These are phyloP conservation scores for Bretschneidera sinensis DNA, from an alignment of 345 rosid genomes.

Conservation along the genomic window DNA sequence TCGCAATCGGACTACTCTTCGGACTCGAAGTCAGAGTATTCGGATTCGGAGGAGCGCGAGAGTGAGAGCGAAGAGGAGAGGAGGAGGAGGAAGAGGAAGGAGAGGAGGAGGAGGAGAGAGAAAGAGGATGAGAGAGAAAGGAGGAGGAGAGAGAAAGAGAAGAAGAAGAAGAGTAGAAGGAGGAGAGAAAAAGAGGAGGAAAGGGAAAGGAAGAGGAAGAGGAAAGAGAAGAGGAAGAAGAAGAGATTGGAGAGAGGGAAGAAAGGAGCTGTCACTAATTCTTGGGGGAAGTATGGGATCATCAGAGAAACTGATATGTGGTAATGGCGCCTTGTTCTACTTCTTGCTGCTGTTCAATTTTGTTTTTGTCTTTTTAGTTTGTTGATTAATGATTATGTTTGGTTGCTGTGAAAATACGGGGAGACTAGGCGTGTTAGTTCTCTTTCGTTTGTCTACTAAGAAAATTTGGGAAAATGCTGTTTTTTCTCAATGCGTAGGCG, in stretches of 20 bases:
- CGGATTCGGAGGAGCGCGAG: constrained; percentile 41
- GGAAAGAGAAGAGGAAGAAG: constrained; percentile 39
- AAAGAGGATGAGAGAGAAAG: constrained; percentile 17
- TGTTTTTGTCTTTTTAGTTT: no score
- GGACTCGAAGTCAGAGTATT: constrained; percentile 39
- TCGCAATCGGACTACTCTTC: constrained; percentile 13
- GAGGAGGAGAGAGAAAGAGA: constrained; percentile 18
- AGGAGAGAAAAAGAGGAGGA: constrained; percentile 12
- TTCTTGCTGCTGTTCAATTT: neutral
- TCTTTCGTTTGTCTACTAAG: no score
- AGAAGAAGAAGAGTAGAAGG: constrained; percentile 20
- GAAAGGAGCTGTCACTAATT: constrained; percentile 83
- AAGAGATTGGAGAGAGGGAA: constrained; percentile 51
- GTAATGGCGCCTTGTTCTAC: constrained; percentile 26
- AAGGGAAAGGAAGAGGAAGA: constrained; percentile 26
- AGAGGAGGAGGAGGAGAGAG: constrained; percentile 19
- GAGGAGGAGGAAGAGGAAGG: constrained; percentile 27
- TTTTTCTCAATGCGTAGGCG: no score
- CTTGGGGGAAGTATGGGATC: constrained; percentile 91
- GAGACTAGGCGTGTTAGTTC: no score
- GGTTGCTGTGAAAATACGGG: neutral
- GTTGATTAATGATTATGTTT: neutral
- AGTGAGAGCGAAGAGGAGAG: constrained; percentile 34
- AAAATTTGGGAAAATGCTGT: no score
- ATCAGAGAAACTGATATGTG: constrained; percentile 98